A percentile compares a stretch with the other conserved stretches of the same genome.
Evolutionary conservation across 2,329 filamentous ascomycete genomes (phyloP).

Genomic region (Aspergillus ochraceoroseus): DNA sequence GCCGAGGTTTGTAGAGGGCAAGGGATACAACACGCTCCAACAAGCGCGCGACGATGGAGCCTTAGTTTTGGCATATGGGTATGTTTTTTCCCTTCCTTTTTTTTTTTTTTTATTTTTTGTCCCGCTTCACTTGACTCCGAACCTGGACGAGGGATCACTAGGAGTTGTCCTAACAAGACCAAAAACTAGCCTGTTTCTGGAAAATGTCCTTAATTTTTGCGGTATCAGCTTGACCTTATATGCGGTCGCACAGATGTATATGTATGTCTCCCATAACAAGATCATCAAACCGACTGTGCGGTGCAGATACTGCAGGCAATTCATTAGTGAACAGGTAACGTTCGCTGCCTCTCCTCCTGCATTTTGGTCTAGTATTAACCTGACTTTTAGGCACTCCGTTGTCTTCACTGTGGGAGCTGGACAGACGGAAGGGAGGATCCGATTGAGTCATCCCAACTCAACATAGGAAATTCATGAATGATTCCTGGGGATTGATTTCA

Average conservation of each 20-base stretch:
- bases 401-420: slow-evolving; percentile 56
- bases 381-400: slow-evolving; percentile 43
- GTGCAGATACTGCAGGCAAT: slow-evolving; percentile 52
- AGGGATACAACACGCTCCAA: slow-evolving; percentile 64
- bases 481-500: no score
- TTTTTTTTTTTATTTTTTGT: no score
- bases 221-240: slow-evolving; percentile 64
- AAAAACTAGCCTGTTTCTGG: slow-evolving; percentile 29
- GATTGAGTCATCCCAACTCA: neutral
- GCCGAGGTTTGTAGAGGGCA: slow-evolving; percentile 47
- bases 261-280: slow-evolving; percentile 56
- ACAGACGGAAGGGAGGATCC: slow-evolving; percentile 52
- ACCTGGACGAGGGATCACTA: no score
- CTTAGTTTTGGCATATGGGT: slow-evolving; percentile 68
- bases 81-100: neutral
- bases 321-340: slow-evolving; percentile 58
- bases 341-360: neutral
- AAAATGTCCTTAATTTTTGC: slow-evolving; percentile 59
- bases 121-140: no score
- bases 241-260: slow-evolving; percentile 58
- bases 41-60: slow-evolving; percentile 67
- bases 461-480: no score
- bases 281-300: slow-evolving; percentile 67
- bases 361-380: slow-evolving; percentile 10
- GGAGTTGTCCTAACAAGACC: neutral